Percentiles rank a stretch among this genome's conserved stretches.
phyloP scores from a whole-genome alignment of 2,329 filamentous ascomycete species.

The Biscogniauxia sp. region DNA sequence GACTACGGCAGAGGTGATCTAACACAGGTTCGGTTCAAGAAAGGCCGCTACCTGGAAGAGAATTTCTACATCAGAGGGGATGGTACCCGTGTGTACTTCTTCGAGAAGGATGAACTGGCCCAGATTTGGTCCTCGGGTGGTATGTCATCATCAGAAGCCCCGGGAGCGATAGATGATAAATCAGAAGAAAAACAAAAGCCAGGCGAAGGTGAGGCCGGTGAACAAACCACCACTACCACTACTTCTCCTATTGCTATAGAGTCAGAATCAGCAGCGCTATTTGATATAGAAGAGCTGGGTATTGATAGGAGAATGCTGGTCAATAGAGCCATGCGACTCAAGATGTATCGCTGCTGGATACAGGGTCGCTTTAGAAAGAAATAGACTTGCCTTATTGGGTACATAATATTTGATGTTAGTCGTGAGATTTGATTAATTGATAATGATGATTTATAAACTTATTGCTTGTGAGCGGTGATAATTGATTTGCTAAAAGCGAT shows the following conservation, averaged over 20 bases:
- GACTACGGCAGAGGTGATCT: conserved; percentile 96
- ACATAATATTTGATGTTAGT: background rate
- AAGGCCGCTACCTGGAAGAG: conserved; percentile 88
- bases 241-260: background rate
- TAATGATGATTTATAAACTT: too few species aligned
- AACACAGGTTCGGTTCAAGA: conserved; percentile 95
- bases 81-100: conserved; percentile 96
- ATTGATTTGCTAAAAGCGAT: too few species aligned
- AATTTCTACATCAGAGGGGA: conserved; percentile 98
- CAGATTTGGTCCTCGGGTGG: conserved; percentile 64
- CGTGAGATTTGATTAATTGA: background rate
- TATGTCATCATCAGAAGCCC: background rate
- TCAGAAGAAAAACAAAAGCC: conserved; percentile 26
- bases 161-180: conserved; percentile 24
- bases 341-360: conserved; percentile 99
- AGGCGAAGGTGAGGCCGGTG: conserved; percentile 14
- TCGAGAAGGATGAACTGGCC: conserved; percentile 79
- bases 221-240: background rate
- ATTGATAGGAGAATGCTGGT: conserved; percentile 87
- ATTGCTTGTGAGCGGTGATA: too few species aligned
- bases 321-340: conserved; percentile 84
- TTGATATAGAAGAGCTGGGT: conserved; percentile 76
- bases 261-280: conserved; percentile 37
- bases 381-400: conserved; percentile 34
- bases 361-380: conserved; percentile 78